Conservation (phyloP, 129 eudicot species). For the Cynara cardunculus region DNA sequence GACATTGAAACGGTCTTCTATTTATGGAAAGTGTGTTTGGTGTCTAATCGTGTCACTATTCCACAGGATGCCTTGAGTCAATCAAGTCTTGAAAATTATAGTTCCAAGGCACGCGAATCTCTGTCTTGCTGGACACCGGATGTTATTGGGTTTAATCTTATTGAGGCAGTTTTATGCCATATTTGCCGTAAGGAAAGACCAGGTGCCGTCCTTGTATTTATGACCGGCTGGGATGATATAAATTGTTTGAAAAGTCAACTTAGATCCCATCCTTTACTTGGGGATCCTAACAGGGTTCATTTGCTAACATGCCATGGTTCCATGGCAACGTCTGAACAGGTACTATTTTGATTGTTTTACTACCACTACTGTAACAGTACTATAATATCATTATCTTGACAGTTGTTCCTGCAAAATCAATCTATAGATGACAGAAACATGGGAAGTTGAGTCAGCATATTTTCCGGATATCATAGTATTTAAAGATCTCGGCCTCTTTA, state of each 20-base stretch:
- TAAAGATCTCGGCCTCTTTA: not conserved
- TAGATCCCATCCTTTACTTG: constrained; percentile 94
- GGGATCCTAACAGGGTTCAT: constrained; percentile 91
- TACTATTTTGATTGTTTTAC: constrained; percentile 12
- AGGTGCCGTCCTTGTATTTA: constrained; percentile 93
- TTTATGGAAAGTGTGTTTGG: not conserved
- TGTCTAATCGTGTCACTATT: not conserved
- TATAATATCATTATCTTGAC: not conserved
- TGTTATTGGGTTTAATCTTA: constrained; percentile 88
- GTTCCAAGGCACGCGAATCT: constrained; percentile 87
- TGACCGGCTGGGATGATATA: constrained; percentile 99
- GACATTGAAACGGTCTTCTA: not conserved
- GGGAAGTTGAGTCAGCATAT: not conserved
- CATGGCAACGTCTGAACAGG: constrained; percentile 99
- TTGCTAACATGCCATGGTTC: constrained; percentile 97
- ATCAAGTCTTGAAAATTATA: constrained; percentile 75
- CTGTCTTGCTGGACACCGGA: constrained; percentile 89
- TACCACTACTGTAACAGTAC: not conserved
- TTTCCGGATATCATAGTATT: not conserved
- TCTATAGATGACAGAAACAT: not conserved
- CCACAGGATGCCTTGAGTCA: constrained; percentile 78
- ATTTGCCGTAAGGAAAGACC: constrained; percentile 94
- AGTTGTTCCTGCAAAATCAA: not conserved
- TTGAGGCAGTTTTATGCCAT: constrained; percentile 95
- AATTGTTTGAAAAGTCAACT: constrained; percentile 83